phyloP scores from a whole-genome alignment of 225 moss, liverwort and hornwort species.

The Anthoceros angustus region DNA sequence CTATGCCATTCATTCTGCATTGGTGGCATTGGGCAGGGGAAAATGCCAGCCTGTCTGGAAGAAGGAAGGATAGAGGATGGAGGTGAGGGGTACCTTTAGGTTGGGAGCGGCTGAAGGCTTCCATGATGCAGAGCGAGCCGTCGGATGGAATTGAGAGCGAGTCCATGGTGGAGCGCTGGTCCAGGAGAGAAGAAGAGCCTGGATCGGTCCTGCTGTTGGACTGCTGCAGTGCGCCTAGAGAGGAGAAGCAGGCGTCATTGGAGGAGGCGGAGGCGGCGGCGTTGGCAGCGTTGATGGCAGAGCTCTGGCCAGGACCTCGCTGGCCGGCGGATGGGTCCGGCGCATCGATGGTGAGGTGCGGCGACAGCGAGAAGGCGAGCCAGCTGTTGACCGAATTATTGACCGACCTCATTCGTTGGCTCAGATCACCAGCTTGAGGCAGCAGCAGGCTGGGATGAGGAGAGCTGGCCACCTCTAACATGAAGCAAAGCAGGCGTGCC shows the following conservation, averaged over 20 bases:
- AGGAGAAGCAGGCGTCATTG: not conserved
- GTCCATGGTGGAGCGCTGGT: not conserved
- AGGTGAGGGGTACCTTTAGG: not conserved
- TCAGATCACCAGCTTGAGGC: not conserved
- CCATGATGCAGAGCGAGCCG: conserved; percentile 1
- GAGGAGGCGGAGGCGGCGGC: not conserved
- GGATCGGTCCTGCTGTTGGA: not conserved
- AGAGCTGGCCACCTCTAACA: conserved; percentile 4
- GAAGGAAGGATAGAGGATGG: not conserved
- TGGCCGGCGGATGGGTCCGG: not conserved
- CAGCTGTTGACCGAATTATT: not conserved
- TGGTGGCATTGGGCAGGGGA: too few relatives aligned
- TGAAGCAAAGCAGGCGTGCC: not conserved
- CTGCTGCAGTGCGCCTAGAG: not conserved
- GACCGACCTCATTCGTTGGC: conserved; percentile 2
- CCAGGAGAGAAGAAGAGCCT: not conserved
- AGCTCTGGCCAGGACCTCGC: not conserved
- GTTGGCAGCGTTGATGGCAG: not conserved
- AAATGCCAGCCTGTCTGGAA: too few relatives aligned
- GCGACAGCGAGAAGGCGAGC: conserved; percentile 5
- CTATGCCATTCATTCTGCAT: too few relatives aligned
- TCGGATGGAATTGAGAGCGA: not conserved
- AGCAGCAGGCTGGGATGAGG: conserved; percentile 1
- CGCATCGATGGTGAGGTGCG: conserved; percentile 3
- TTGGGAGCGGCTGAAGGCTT: not conserved